A percentile compares a stretch with the other conserved stretches of the same genome.
These are phyloP conservation scores for Sporisorium iseilematis-ciliati DNA, from an alignment of 1,284 basidiomycete genomes.

Conservation along the genomic window DNA sequence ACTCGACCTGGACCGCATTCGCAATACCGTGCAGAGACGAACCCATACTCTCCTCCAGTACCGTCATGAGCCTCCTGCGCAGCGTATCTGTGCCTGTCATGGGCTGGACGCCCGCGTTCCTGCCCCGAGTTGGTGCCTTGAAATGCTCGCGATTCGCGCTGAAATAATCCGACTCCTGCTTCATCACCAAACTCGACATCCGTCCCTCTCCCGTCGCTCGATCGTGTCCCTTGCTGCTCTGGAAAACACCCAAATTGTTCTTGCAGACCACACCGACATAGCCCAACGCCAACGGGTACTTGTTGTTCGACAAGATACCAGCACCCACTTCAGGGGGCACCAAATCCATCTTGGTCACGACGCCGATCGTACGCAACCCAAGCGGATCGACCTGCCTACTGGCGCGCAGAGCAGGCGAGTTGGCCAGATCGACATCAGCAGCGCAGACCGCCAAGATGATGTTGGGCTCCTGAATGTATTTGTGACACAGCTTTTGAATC, in stretches of 20 bases:
- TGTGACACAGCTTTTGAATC: conserved; percentile 88
- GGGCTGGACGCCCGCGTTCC: conserved; percentile 72
- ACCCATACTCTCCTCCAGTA: conserved; percentile 96
- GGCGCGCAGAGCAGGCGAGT: conserved; percentile 93
- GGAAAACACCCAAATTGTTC: conserved; percentile 52
- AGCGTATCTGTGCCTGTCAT: conserved; percentile 91
- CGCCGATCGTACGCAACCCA: conserved; percentile 93
- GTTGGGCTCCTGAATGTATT: conserved; percentile 97
- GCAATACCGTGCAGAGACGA: conserved; percentile 93
- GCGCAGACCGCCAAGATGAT: conserved; percentile 98
- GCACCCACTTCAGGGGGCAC: conserved; percentile 87
- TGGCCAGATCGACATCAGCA: conserved; percentile 97
- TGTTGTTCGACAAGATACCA: conserved; percentile 84
- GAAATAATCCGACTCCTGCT: conserved; percentile 86
- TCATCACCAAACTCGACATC: conserved; percentile 74
- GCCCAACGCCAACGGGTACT: conserved; percentile 96
- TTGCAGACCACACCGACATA: conserved; percentile 95
- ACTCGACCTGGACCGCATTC: conserved; percentile 94
- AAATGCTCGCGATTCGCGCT: conserved; percentile 79
- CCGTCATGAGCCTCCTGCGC: conserved; percentile 90
- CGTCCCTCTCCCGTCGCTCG: conserved; percentile 49
- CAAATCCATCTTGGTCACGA: conserved; percentile 99
- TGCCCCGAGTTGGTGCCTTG: conserved; percentile 71
- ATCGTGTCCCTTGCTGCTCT: conserved; percentile 55
- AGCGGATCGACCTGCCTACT: conserved; percentile 94